A percentile compares a stretch with the other conserved stretches of the same genome.
phyloP scores from a whole-genome alignment of 2,329 filamentous ascomycete genomes.

The Davidsoniella neocaledoniae region DNA sequence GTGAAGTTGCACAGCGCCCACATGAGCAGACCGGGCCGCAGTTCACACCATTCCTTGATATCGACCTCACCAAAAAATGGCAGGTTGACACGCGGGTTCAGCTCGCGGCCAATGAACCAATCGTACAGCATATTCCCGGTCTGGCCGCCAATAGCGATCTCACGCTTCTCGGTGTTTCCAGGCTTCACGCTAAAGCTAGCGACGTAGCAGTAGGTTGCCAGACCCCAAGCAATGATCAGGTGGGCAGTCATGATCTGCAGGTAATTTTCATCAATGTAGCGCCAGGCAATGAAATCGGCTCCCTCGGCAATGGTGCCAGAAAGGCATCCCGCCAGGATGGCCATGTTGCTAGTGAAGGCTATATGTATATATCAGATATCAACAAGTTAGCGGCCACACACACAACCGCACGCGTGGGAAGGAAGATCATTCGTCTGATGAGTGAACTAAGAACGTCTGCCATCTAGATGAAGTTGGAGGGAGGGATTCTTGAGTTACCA shows the following conservation, averaged over 20 bases:
- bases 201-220: constrained; percentile 67
- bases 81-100: constrained; percentile 71
- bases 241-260: constrained; percentile 71
- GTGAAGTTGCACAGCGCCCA: constrained; percentile 77
- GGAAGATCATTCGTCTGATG: neutral
- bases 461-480: neutral
- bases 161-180: constrained; percentile 54
- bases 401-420: neutral
- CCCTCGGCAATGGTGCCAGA: constrained; percentile 64
- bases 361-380: neutral
- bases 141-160: constrained; percentile 67
- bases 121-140: constrained; percentile 81
- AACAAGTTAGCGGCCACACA: no score
- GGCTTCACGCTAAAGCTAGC: constrained; percentile 66
- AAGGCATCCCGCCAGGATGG: constrained; percentile 53
- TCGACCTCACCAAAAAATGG: constrained; percentile 74
- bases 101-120: constrained; percentile 90
- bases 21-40: constrained; percentile 79
- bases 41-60: constrained; percentile 77
- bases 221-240: constrained; percentile 53
- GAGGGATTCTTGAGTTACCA: constrained; percentile 25
- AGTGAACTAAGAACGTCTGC: neutral
- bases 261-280: constrained; percentile 84
- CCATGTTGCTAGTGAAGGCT: constrained; percentile 62
- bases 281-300: constrained; percentile 74